These are phyloP conservation scores for Ogataea allantospora DNA, from an alignment of 805 yeast species.

Conservation along the genomic window DNA sequence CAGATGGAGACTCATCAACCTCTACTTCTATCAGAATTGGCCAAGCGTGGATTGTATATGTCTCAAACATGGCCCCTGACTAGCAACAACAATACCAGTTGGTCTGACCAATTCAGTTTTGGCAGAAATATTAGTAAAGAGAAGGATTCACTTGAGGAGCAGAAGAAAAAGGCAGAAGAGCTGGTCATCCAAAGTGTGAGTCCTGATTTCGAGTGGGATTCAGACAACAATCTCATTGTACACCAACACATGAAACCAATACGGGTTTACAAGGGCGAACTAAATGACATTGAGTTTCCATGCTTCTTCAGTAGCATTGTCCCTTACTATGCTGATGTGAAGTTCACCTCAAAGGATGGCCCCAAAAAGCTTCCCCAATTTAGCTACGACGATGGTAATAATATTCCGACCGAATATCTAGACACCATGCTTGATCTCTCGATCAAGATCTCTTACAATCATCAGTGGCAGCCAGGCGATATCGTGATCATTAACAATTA, in stretches of 20 bases:
- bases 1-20: constrained; percentile 21
- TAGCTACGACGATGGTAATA: constrained; percentile 24
- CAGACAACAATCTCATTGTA: constrained; percentile 28
- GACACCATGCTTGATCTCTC: constrained; percentile 20
- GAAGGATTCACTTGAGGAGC: constrained; percentile 24
- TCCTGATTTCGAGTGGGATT: constrained; percentile 29
- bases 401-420: constrained; percentile 18
- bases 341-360: constrained; percentile 5
- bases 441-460: constrained; percentile 25
- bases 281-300: constrained; percentile 16
- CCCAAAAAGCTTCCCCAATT: constrained; percentile 9
- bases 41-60: constrained; percentile 26
- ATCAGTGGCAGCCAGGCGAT: constrained; percentile 35
- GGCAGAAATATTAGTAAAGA: constrained; percentile 28
- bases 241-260: constrained; percentile 27
- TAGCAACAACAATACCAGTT: constrained; percentile 20
- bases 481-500: constrained; percentile 34
- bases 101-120: constrained; percentile 32
- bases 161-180: constrained; percentile 28
- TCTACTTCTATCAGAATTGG: constrained; percentile 22
- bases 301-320: constrained; percentile 28
- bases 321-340: constrained; percentile 18
- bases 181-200: constrained; percentile 24
- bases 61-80: constrained; percentile 29
- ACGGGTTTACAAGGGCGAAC: constrained; percentile 20